Conservation (phyloP, 2,329 filamentous ascomycete species). For the Myrmaecium sp. region DNA sequence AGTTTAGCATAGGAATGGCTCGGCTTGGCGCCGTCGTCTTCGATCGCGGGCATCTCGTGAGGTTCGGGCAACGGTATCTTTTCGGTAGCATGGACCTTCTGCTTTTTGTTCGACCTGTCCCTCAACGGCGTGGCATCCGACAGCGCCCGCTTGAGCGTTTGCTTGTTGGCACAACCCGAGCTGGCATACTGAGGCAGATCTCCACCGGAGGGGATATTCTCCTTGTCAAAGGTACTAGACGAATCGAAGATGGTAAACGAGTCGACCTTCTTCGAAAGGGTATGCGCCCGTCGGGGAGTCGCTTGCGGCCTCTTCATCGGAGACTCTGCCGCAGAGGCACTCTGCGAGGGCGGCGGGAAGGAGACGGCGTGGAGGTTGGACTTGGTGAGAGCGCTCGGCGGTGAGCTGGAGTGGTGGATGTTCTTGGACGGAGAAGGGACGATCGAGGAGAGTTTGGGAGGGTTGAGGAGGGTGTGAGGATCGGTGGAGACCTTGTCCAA, state of each 20-base stretch:
- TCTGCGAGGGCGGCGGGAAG: conserved; percentile 46
- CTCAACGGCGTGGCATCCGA: conserved; percentile 59
- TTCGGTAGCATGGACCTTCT: conserved; percentile 35
- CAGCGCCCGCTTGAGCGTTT: conserved; percentile 40
- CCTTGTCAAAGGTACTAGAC: conserved; percentile 28
- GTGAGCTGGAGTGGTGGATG: conserved; percentile 39
- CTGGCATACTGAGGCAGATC: conserved; percentile 1
- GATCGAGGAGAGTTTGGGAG: conserved; percentile 33
- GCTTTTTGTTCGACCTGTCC: conserved; percentile 54
- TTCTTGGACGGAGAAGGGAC: conserved; percentile 56
- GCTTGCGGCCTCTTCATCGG: conserved; percentile 44
- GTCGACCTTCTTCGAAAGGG: conserved; percentile 33
- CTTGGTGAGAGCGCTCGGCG: conserved; percentile 38
- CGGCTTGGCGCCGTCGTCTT: conserved; percentile 80
- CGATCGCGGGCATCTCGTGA: conserved; percentile 62
- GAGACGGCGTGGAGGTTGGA: conserved; percentile 49
- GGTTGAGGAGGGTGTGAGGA: conserved; percentile 51
- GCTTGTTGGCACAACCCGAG: conserved; percentile 13
- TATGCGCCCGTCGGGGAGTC: conserved; percentile 7
- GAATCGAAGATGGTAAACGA: conserved; percentile 35
- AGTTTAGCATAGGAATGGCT: conserved; percentile 85
- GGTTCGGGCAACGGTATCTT: conserved; percentile 45
- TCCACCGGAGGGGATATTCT: conserved; percentile 28
- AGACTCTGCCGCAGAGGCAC: conserved; percentile 44
- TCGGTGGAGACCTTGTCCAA: conserved; percentile 31